Evolutionary conservation across 495 filamentous ascomycete genomes (phyloP).

Genomic region (Diplogelasinospora grovesii): DNA sequence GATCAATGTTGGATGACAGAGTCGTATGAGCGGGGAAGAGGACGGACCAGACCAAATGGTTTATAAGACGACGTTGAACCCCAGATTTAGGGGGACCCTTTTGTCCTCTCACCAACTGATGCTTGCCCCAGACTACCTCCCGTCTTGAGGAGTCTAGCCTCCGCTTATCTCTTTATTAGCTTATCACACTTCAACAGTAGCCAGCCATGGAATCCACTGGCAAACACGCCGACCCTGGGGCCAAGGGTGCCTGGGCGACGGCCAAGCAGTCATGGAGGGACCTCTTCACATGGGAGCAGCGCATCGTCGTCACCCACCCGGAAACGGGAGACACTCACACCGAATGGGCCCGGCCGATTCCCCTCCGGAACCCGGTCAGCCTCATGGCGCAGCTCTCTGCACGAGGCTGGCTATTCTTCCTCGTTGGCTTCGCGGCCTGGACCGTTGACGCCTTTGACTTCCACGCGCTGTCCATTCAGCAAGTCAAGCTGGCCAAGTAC

Average conservation of each 20-base stretch:
- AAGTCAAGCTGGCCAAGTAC: conserved; percentile 59
- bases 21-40: too few relatives aligned
- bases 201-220: conserved; percentile 22
- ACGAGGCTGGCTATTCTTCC: conserved; percentile 56
- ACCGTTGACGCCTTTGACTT: conserved; percentile 72
- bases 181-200: not conserved
- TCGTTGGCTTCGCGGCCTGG: conserved; percentile 59
- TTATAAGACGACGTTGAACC: too few relatives aligned
- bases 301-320: conserved; percentile 55
- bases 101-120: too few relatives aligned
- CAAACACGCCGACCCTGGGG: conserved; percentile 51
- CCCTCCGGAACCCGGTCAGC: conserved; percentile 54
- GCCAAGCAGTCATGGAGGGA: conserved; percentile 55
- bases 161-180: too few relatives aligned
- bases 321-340: conserved; percentile 45
- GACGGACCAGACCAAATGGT: too few relatives aligned
- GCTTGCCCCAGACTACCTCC: too few relatives aligned
- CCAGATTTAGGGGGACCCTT: too few relatives aligned
- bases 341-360: conserved; percentile 56
- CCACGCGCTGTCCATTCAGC: conserved; percentile 66
- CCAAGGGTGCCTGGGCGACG: conserved; percentile 51
- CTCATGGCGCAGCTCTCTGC: conserved; percentile 49
- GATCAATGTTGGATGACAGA: too few relatives aligned
- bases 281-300: conserved; percentile 61
- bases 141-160: too few relatives aligned